A percentile compares a stretch with the other conserved stretches of the same genome.
Conservation (phyloP, 2,329 filamentous ascomycete genomes). For the Phaeoacremonium minimum region DNA sequence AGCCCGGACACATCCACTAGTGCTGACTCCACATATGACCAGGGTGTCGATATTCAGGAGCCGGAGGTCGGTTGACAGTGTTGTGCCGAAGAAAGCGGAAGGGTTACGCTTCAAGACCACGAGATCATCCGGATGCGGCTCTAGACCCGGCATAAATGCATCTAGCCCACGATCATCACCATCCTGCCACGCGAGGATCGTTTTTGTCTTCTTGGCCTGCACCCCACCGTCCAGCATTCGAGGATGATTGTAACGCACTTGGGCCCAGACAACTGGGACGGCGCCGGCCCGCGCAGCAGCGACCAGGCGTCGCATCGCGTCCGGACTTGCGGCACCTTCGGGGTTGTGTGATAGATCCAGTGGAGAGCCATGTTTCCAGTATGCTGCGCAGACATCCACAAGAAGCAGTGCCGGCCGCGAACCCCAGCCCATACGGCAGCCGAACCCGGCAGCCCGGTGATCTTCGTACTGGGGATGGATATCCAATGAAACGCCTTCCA, state of each 20-base stretch:
- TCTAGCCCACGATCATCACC: slow-evolving; percentile 30
- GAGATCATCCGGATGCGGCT: slow-evolving; percentile 23
- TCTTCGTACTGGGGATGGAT: neutral
- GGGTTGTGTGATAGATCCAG: slow-evolving; percentile 30
- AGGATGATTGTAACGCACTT: slow-evolving; percentile 32
- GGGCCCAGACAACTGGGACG: slow-evolving; percentile 33
- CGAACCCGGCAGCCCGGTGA: slow-evolving; percentile 25
- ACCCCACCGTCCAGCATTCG: slow-evolving; percentile 38
- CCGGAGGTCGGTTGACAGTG: slow-evolving; percentile 27
- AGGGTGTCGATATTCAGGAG: slow-evolving; percentile 32
- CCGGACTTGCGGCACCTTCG: slow-evolving; percentile 24
- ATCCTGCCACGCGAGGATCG: slow-evolving; percentile 31
- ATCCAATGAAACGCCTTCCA: neutral
- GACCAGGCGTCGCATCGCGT: slow-evolving; percentile 31
- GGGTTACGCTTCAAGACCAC: slow-evolving; percentile 36
- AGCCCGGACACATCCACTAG: slow-evolving; percentile 39
- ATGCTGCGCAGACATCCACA: slow-evolving; percentile 40
- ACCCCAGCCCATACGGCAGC: slow-evolving; percentile 36
- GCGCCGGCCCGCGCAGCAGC: slow-evolving; percentile 29
- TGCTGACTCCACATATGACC: slow-evolving; percentile 43
- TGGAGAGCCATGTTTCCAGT: slow-evolving; percentile 34
- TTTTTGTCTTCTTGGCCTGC: slow-evolving; percentile 33
- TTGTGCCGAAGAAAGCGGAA: slow-evolving; percentile 39
- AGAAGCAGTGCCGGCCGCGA: slow-evolving; percentile 32
- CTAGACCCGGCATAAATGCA: slow-evolving; percentile 30